Evolutionary conservation across 306 rosid genomes (phyloP).

Genomic region (Quercus rubra): DNA sequence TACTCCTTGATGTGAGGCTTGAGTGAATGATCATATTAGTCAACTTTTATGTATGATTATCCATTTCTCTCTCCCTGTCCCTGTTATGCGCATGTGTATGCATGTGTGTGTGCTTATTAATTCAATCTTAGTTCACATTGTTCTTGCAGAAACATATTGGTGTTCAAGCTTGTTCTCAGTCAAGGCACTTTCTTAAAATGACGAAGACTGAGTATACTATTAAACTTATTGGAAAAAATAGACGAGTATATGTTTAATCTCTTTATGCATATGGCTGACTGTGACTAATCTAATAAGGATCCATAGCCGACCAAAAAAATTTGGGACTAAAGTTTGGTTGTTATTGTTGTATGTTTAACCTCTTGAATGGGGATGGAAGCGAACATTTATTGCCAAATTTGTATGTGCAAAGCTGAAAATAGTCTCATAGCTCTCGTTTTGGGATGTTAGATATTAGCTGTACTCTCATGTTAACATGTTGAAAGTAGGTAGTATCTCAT

Average conservation of each 20-base stretch:
- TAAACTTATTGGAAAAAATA: too few relatives aligned
- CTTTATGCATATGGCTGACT: too few relatives aligned
- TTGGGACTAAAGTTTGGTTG: too few relatives aligned
- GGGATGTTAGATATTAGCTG: neutral
- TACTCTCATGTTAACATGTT: neutral
- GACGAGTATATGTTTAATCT: too few relatives aligned
- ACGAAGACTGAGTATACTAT: too few relatives aligned
- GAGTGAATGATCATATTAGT: neutral
- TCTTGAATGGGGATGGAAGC: neutral
- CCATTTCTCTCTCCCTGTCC: neutral
- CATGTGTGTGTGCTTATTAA: neutral
- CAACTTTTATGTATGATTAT: neutral
- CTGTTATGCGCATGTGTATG: neutral
- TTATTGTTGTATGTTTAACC: neutral
- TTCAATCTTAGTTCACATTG: neutral
- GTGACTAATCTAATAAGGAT: too few relatives aligned
- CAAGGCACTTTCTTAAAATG: too few relatives aligned
- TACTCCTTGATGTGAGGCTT: neutral
- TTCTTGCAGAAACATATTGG: neutral
- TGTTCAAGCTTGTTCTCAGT: neutral
- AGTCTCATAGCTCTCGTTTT: neutral
- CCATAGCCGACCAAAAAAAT: too few relatives aligned
- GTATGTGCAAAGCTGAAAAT: neutral
- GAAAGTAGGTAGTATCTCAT: slow-evolving; percentile 12
- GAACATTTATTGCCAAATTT: neutral